Base-by-base conservation (phyloP, 2,329 filamentous ascomycete species). In the Aspergillus aculeatinus region DNA sequence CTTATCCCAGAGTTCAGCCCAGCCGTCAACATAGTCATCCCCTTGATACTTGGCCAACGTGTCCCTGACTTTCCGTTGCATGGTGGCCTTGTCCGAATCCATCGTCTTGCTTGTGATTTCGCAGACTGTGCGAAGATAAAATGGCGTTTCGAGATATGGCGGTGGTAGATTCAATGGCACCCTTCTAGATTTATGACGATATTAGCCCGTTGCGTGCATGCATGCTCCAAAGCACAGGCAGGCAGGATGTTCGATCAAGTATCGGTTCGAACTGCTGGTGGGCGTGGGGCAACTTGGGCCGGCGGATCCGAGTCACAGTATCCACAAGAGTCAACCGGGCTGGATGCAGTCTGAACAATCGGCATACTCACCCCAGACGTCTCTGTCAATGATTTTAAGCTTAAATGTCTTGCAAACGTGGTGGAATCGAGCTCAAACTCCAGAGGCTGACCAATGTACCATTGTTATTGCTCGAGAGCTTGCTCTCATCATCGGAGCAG, bases 1-100 rank as follows among this genome's bases (percentile, higher is more conserved):
- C 55, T 79, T 74, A 31, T 79, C 73, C 84, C 85, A 87, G 16
- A 87, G 76, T 3, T 77, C 73, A 55, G 82, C 80, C 84, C 84
- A 86, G 58, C 78, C 79, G 1, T 77, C 70, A 50, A 57, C 29
- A 19, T 33, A 53, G 25, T 56, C 55, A 29, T 48, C 54, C 10
- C 51, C 55, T 39, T 60, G 39, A 10, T 63, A 56, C 29, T 55
- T 60, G 48, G 53, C 51, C 19, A 62, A 29, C 3, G 50, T 60
- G 21, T 57, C 44, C 48, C 54, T 54, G 51, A 62, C 57, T 19
- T 29, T 31, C 42, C 39, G 55, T 21, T 42, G 47, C 9, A 33
- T 25, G 31, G 44, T 25, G n/a, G 47, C 39, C 2, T 10, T 35
- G 25, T 47, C 49, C 31, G 55, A 21, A 47, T 29, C n/a, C 29